Percentiles rank a stretch among this genome's conserved stretches.
These are phyloP conservation scores for Puccinia novopanici DNA, from an alignment of 1,284 basidiomycete genomes.

Conservation along the genomic window DNA sequence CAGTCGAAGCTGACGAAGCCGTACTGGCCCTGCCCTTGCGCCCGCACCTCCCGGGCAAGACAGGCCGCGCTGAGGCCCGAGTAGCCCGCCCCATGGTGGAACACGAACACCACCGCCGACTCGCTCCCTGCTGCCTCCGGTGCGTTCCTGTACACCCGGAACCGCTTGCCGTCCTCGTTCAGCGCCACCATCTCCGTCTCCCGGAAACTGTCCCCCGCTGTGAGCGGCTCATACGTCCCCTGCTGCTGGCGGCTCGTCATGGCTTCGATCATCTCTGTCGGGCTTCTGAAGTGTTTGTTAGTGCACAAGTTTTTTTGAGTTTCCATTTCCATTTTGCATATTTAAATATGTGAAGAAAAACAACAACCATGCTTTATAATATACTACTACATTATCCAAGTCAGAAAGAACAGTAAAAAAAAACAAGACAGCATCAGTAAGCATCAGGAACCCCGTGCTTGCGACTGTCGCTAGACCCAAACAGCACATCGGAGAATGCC, in stretches of 20 bases:
- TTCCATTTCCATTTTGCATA: no score
- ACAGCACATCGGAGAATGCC: slow-evolving; percentile 3
- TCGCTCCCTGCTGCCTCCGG: no score
- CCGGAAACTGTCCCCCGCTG: slow-evolving; percentile 56
- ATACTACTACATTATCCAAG: no score
- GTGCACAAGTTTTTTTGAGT: no score
- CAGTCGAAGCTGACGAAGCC: slow-evolving; percentile 84
- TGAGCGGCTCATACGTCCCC: slow-evolving; percentile 52
- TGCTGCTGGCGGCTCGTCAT: no score
- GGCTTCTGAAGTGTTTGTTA: no score
- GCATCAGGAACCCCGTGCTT: slow-evolving; percentile 41
- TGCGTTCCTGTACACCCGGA: slow-evolving; percentile 39
- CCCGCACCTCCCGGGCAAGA: slow-evolving; percentile 74
- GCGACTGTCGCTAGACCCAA: slow-evolving; percentile 41
- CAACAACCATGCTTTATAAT: no score
- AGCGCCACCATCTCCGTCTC: slow-evolving; percentile 57
- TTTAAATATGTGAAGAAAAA: not conserved
- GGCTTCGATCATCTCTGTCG: no score
- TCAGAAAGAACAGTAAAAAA: not conserved
- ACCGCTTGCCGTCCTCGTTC: not conserved
- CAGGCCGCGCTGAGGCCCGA: slow-evolving; percentile 84
- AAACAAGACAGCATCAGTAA: slow-evolving; percentile 15
- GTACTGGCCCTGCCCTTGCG: slow-evolving; percentile 69
- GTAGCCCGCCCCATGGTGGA: slow-evolving; percentile 93
- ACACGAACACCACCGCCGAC: slow-evolving; percentile 71